Evolutionary conservation across 2,329 filamentous ascomycete species (phyloP), one percentile per base, ranked within the genome.

Genomic region (Phaeoacremonium minimum): DNA sequence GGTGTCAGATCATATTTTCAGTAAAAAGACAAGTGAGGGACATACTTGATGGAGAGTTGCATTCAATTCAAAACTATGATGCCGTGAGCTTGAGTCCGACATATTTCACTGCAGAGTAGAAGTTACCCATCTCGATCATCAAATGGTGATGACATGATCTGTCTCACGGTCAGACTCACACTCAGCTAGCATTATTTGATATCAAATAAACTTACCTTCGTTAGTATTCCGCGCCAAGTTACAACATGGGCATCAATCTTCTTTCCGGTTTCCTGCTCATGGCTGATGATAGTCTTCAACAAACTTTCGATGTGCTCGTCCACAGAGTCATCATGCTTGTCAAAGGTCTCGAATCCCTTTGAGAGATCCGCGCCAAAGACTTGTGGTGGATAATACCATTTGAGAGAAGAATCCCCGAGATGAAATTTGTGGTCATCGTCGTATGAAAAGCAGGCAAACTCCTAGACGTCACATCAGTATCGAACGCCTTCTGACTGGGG

Each of bases 211-310:
- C 61, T 36, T 56, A 90, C 88, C 74, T 96, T 98, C 44, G 93
- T 97, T 83, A 98, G 90, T 88, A 97, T 96, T 26, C 93, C 93
- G 52, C 93, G 74, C 91, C 91, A 98, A 2, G 91, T 97, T 35
- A 97, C 73, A 31, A 97, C 58, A 49, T 95, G 80, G 3, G 85
- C 83, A 43, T 89, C 81, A 19, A 83, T 80, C 53, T 75, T 82
- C 51, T 77, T 71, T 3, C 77, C 75, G 1, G 73, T 77, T 46
- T 80, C 70, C 56, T 81, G 71, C 61, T 97, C 93, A 46, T 87
- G 71, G 17, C 75, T 73, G 33, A 80, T 69, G 31, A 98, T 78
- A 1, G 89, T 83, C 42, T 78, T 81, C 15, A 98, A 68, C 18
- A 98, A 67, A 42, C 85, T 84, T 53, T 94, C 86, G 4, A 98